Evolutionary conservation across 1,284 basidiomycete genomes (phyloP).

Genomic region (Takashimella koratensis): DNA sequence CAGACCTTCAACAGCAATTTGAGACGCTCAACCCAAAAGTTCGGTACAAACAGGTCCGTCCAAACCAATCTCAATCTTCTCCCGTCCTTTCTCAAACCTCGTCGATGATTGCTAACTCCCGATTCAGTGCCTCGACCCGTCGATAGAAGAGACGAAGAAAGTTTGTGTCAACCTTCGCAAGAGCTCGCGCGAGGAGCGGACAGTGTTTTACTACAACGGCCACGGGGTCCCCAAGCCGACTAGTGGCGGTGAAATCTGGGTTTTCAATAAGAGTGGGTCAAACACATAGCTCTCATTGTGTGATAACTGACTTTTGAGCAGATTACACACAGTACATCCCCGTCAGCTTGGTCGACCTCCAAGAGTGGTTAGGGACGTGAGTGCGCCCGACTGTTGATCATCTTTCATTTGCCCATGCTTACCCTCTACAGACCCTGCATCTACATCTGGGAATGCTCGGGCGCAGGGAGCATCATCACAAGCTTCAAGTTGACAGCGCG

Average conservation of each 20-base stretch:
- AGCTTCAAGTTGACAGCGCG: slow-evolving; percentile 89
- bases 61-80: slow-evolving; percentile 3
- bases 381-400: too few relatives aligned
- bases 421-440: slow-evolving; percentile 72
- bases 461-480: slow-evolving; percentile 85
- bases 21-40: slow-evolving; percentile 83
- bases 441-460: slow-evolving; percentile 98
- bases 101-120: slow-evolving; percentile 16
- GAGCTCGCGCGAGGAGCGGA: slow-evolving; percentile 87
- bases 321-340: slow-evolving; percentile 98
- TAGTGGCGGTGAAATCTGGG: slow-evolving; percentile 94
- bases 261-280: slow-evolving; percentile 80
- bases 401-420: too few relatives aligned
- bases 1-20: slow-evolving; percentile 86
- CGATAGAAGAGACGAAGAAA: slow-evolving; percentile 88
- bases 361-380: slow-evolving; percentile 66
- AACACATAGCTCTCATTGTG: too few relatives aligned
- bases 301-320: slow-evolving; percentile 13
- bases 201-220: slow-evolving; percentile 97
- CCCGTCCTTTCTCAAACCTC: background rate
- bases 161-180: slow-evolving; percentile 82
- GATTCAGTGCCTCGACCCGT: slow-evolving; percentile 83
- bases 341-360: slow-evolving; percentile 87
- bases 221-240: slow-evolving; percentile 98
- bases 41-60: slow-evolving; percentile 68